A percentile compares a stretch with the other conserved stretches of the same genome.
Evolutionary conservation across 2,329 filamentous ascomycete genomes (phyloP).

Genomic region (Kalmusia sp.): DNA sequence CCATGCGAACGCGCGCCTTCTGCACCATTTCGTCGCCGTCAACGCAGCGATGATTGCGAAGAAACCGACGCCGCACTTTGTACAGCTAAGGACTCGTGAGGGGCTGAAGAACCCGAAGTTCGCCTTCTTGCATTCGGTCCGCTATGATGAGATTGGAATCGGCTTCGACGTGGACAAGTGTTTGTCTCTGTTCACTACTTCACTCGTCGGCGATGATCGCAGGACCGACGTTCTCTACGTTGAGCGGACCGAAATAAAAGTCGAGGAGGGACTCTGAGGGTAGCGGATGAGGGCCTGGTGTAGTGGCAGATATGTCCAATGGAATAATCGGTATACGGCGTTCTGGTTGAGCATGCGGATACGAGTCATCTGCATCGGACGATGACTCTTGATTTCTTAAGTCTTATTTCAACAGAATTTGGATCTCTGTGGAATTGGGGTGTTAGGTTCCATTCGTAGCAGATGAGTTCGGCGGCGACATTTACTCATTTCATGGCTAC

Average conservation of each 20-base stretch:
- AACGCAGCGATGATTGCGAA: background rate
- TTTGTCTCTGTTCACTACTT: background rate
- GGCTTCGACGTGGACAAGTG: constrained; percentile 5
- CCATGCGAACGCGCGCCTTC: background rate
- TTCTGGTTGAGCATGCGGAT: no score
- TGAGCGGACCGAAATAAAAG: constrained; percentile 2
- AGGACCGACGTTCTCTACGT: constrained; percentile 1
- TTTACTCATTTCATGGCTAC: no score
- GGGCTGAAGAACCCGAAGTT: constrained; percentile 7
- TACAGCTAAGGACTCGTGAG: background rate
- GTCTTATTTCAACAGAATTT: no score
- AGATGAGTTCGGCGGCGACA: no score
- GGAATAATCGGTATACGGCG: no score
- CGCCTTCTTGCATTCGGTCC: constrained; percentile 1
- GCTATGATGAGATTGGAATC: constrained; percentile 7
- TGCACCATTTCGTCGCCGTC: background rate
- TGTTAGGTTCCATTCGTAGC: no score
- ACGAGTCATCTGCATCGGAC: no score
- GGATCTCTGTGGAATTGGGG: no score
- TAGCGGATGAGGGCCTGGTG: no score
- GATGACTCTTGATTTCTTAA: no score
- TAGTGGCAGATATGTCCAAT: no score
- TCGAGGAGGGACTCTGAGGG: no score
- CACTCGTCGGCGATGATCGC: background rate
- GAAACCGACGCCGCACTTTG: background rate